A percentile compares a stretch with the other conserved stretches of the same genome.
These are phyloP conservation scores for Phytophthora litchii DNA, from an alignment of 352 stramenopile species.

Conservation along the genomic window DNA sequence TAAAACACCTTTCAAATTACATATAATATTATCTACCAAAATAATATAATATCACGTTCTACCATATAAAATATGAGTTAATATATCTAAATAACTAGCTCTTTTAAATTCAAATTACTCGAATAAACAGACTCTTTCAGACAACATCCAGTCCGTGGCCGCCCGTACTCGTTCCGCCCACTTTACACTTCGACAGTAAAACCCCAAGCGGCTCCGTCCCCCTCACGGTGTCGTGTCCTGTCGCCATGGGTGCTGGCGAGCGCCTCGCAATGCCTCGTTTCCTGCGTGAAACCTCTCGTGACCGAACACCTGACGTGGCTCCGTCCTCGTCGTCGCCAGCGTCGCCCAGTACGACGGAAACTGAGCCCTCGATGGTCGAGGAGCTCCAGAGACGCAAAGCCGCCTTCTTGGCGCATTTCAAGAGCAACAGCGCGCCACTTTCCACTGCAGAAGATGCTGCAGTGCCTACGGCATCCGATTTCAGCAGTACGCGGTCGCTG, in stretches of 20 bases:
- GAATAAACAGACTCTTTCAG: background rate
- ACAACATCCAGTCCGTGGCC: background rate
- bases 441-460: conserved; percentile 17
- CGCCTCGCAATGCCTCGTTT: conserved; percentile 40
- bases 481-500: conserved; percentile 25
- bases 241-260: conserved; percentile 28
- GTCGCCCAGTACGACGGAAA: conserved; percentile 25
- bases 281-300: conserved; percentile 29
- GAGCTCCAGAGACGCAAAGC: conserved; percentile 53
- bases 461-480: conserved; percentile 15
- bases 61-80: too few species aligned
- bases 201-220: background rate
- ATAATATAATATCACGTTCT: background rate
- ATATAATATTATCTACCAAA: too few species aligned
- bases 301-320: conserved; percentile 21
- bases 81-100: too few species aligned
- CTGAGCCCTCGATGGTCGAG: conserved; percentile 39
- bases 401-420: conserved; percentile 58
- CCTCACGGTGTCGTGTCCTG: background rate
- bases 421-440: conserved; percentile 22
- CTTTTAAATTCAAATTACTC: too few species aligned
- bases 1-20: background rate
- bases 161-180: conserved; percentile 2
- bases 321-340: conserved; percentile 11
- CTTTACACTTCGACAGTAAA: conserved; percentile 15